Evolutionary conservation across 805 yeast genomes (phyloP), one percentile per base, ranked within the genome.

Genomic region (Kazachstania africana): DNA sequence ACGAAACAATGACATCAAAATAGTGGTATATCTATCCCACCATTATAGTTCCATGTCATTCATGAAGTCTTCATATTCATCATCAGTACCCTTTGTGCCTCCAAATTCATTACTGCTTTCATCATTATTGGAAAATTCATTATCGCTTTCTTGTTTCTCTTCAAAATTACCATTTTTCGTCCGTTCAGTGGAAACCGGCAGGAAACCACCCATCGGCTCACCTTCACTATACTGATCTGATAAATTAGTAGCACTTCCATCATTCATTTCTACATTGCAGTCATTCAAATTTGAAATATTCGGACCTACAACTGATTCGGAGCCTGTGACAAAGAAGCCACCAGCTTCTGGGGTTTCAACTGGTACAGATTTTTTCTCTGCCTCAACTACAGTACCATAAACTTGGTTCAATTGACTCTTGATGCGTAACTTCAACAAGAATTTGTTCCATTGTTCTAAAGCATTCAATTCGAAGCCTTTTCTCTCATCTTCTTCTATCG

Each of bases 381-480:
- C 29, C 6, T 34, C 42, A 6, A 21, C 27, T 5, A 49, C 48
- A 4, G 32, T 32, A 28, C 79, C 77, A 44, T 71, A 75, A 3
- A 57, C 45, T 24, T 43, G 48, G 36, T 70, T 65, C 32, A 72
- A 48, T 36, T 75, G 52, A 13, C 36, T 47, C 37, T 42, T 44
- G 13, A 45, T 47, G 37, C 46, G 45, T 27, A 44, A 48, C 38
- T 68, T 71, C 8, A 34, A 37, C 31, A 52, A 46, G 15, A 61
- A 36, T 1, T 44, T 40, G 26, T 50, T 45, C 50, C 62, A 53
- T 9, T 44, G 43, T 32, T 55, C 57, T 41, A 70, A 53, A 2
- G 79, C 71, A 16, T 62, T 59, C 27, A 69, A 43, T 37, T 73
- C 76, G 12, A 59, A 57, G 14, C 61, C 53, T 24, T 56, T 54